Conservation (phyloP, 2,329 filamentous ascomycete genomes). For the Colletotrichum tofieldiae region DNA sequence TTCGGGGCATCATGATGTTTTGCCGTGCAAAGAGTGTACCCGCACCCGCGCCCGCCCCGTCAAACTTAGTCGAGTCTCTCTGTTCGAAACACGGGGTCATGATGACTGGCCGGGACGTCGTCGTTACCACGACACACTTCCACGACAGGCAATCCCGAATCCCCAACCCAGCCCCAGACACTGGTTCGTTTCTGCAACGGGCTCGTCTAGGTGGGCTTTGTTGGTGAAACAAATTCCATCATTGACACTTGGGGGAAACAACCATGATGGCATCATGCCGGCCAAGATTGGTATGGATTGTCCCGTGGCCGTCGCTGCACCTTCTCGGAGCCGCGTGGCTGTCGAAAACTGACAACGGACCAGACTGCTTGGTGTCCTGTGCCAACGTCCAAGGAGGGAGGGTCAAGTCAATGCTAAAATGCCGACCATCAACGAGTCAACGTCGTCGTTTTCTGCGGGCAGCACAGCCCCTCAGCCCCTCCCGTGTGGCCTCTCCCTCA, state of each 20-base stretch:
- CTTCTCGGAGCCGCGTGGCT: constrained; percentile 33
- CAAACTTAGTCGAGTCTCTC: constrained; percentile 19
- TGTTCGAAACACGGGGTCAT: constrained; percentile 39
- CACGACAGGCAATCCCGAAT: constrained; percentile 4
- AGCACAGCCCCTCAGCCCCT: constrained; percentile 43
- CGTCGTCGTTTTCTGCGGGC: constrained; percentile 29
- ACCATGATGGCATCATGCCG: constrained; percentile 34
- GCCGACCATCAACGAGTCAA: constrained; percentile 39
- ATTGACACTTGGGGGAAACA: constrained; percentile 22
- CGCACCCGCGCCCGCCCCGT: constrained; percentile 5
- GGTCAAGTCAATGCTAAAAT: constrained; percentile 38
- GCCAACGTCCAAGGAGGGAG: constrained; percentile 22
- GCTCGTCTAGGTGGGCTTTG: neutral
- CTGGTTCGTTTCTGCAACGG: constrained; percentile 15
- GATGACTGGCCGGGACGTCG: constrained; percentile 26
- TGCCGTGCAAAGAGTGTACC: neutral
- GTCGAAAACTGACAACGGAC: constrained; percentile 4
- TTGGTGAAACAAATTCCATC: constrained; percentile 35
- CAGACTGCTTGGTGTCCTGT: constrained; percentile 22
- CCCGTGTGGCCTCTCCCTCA: constrained; percentile 28
- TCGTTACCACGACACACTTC: constrained; percentile 24
- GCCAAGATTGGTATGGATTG: constrained; percentile 20
- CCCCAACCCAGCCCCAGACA: constrained; percentile 13
- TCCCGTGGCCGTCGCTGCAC: constrained; percentile 15
- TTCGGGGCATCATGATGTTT: neutral